These are phyloP conservation scores for Colletotrichum cuscutae DNA, from an alignment of 2,329 filamentous ascomycete species.

Conservation along the genomic window DNA sequence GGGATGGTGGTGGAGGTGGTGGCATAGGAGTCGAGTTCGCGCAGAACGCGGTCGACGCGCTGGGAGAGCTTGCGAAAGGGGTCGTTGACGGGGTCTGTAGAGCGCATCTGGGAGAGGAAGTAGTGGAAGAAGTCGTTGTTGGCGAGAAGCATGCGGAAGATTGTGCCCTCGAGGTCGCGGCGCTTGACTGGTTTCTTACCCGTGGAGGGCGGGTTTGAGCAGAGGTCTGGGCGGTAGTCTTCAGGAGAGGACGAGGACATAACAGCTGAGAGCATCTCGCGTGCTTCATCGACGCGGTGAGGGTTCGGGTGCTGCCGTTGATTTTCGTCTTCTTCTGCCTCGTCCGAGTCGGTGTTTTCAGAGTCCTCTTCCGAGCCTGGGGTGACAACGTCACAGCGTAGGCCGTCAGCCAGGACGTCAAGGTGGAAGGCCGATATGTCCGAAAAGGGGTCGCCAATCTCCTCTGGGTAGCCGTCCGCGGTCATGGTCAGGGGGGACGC, in stretches of 20 bases:
- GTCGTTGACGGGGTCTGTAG: slow-evolving; percentile 56
- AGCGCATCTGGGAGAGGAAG: slow-evolving; percentile 57
- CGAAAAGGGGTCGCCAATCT: slow-evolving; percentile 60
- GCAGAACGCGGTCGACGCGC: slow-evolving; percentile 58
- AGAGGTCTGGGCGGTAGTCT: slow-evolving; percentile 59
- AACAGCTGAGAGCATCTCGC: slow-evolving; percentile 62
- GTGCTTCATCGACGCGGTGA: slow-evolving; percentile 58
- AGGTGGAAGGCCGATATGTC: slow-evolving; percentile 62
- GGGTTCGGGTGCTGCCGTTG: slow-evolving; percentile 37
- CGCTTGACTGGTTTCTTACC: slow-evolving; percentile 49
- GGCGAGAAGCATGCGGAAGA: slow-evolving; percentile 64
- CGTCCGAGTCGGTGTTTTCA: slow-evolving; percentile 3
- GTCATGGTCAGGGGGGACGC: slow-evolving; percentile 54
- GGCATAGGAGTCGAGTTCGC: slow-evolving; percentile 51
- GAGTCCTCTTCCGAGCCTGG: slow-evolving; percentile 33
- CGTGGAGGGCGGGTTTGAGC: slow-evolving; percentile 42
- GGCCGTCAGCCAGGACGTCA: slow-evolving; percentile 60
- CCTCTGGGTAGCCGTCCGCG: slow-evolving; percentile 53
- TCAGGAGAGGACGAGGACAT: slow-evolving; percentile 47
- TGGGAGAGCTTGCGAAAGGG: slow-evolving; percentile 60
- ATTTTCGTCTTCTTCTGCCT: slow-evolving; percentile 8
- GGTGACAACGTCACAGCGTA: slow-evolving; percentile 58
- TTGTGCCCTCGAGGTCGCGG: slow-evolving; percentile 59
- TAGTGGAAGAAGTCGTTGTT: slow-evolving; percentile 66
- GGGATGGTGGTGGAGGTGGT: neutral